Evolutionary conservation across 345 rosid species (phyloP), one percentile per base, ranked within the genome.

Genomic region (Citrus mangshanensis): DNA sequence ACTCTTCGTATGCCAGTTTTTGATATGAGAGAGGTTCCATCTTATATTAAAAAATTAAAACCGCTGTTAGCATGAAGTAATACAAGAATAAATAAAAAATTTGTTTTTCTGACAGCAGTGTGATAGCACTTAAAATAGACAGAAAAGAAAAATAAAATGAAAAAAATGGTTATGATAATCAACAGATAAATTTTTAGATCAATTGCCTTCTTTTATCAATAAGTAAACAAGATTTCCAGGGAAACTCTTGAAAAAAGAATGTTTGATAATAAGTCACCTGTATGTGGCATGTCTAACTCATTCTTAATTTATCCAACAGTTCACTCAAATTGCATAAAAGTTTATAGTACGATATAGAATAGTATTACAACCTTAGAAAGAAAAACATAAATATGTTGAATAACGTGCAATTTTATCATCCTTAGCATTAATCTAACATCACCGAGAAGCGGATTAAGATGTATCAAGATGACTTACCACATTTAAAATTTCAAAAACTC

Each of bases 1-100:
- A 96, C 83, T 96, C 99, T 24, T 96, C 94, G 24, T 93, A 93
- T 72, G 87, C 84, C 87, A 96, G 89, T 78, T 86, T 89, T 81
- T 86, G 90, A 74, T 93, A 85, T 6, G 88, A 77, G 34, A 96
- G 90, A 18, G 90, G 85, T 69, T 93, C 95, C 97, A 96, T 89
- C 99, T 96, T 79, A 27, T 78, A 61, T 70, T 35, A 22, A 68
- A 59, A 64, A 59, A 18, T 25, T 30, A 67, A 32, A 56, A 74
- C 38, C 13, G 56, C 28, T 22, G 76, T 62, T 73, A 81, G 75
- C 37, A 65, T 10, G 34, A 51, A 18, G 19, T 38, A 27, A 0
- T 0, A 9, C 51, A 65, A 35, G 13, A 32, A 38, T 42, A 24
- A 13, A 34, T 5, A 9, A 73, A 81, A 70, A 70, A 49, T 27